A percentile compares a stretch with the other conserved stretches of the same genome.
Conservation (phyloP, 2,329 filamentous ascomycete species). For the Paradendryphiella salina region DNA sequence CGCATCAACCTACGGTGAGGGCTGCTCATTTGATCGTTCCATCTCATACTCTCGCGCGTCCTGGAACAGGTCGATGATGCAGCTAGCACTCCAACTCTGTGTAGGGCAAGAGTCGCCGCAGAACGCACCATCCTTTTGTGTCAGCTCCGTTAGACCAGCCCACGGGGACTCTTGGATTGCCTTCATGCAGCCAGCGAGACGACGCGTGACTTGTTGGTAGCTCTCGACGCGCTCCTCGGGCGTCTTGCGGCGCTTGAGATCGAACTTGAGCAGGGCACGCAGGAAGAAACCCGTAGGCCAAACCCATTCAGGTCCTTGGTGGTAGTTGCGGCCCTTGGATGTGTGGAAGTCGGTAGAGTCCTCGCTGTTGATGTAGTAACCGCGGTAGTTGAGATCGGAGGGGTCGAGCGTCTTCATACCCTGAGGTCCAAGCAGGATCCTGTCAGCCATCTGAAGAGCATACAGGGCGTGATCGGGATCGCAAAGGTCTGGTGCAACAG, state of each 20-base stretch:
- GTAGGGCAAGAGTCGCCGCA: constrained; percentile 94
- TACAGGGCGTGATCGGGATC: constrained; percentile 74
- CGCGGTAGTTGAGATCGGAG: constrained; percentile 86
- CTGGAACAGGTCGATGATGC: constrained; percentile 93
- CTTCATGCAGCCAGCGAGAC: constrained; percentile 80
- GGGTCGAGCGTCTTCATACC: constrained; percentile 97
- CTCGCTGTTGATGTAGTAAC: constrained; percentile 93
- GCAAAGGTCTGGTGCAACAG: constrained; percentile 87
- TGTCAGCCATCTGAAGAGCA: constrained; percentile 79
- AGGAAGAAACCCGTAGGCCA: constrained; percentile 98
- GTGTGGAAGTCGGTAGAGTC: constrained; percentile 91
- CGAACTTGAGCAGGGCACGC: constrained; percentile 86
- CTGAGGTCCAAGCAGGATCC: constrained; percentile 77
- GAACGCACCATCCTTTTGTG: constrained; percentile 81
- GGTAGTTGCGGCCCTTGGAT: constrained; percentile 93
- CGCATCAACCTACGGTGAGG: constrained; percentile 1
- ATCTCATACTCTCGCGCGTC: constrained; percentile 63
- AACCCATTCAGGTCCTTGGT: constrained; percentile 96
- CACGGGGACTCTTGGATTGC: constrained; percentile 79
- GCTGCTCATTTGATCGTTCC: not conserved
- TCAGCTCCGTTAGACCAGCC: constrained; percentile 91
- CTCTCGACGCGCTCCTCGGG: constrained; percentile 75
- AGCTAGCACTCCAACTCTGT: constrained; percentile 94
- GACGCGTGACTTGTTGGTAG: constrained; percentile 89
- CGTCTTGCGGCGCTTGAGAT: constrained; percentile 71